Evolutionary conservation across 163 green algal species (phyloP), one percentile per base, ranked within the genome.

Genomic region (Trebouxia gelatinosa): DNA sequence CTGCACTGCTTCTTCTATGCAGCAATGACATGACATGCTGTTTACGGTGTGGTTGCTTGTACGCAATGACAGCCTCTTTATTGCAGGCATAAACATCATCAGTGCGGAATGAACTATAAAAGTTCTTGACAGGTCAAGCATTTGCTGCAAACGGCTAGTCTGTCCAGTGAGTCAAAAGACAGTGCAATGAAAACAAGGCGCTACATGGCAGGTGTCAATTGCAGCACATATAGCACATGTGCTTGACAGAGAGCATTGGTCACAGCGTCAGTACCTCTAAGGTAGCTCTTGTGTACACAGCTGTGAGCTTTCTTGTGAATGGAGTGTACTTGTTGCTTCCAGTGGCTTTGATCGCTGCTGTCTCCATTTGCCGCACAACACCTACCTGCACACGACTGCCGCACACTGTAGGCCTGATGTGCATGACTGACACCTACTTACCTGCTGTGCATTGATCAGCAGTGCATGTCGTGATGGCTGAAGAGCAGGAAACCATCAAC

Each of bases 281-380:
- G 1, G 94, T 98, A 31, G 91, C 89, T 7, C 83, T 78, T 4
- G 93, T 98, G 87, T 96, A 97, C 6, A 97, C 50, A 0, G 87
- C 93, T 0, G 93, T 95, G 23, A 98, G 75, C 34, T 85, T 35
- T 16, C 94, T 85, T 46, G 82, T 81, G 77, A 98, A 98, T 31
- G 90, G 88, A 13, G 84, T 87, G 34, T 80, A 76, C 11, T 78
- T 78, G 72, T 89, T 94, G 80, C 89, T 82, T 9, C 87, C 84
- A 2, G 85, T 83, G 4, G 84, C 83, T 81, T 97, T 98, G 43
- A 97, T 80, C 21, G 93, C 93, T 0, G 93, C 93, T 0, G 93
- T 95, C 84, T 98, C 94, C 37, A 81, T 82, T 62, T 93, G 89
- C 2, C 87, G 78, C 72, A 93, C 87, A 32, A 95, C 78, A 46